Evolutionary conservation across 2,329 filamentous ascomycete species (phyloP), one percentile per base, ranked within the genome.

Genomic region (Penicillium sclerotigenum): DNA sequence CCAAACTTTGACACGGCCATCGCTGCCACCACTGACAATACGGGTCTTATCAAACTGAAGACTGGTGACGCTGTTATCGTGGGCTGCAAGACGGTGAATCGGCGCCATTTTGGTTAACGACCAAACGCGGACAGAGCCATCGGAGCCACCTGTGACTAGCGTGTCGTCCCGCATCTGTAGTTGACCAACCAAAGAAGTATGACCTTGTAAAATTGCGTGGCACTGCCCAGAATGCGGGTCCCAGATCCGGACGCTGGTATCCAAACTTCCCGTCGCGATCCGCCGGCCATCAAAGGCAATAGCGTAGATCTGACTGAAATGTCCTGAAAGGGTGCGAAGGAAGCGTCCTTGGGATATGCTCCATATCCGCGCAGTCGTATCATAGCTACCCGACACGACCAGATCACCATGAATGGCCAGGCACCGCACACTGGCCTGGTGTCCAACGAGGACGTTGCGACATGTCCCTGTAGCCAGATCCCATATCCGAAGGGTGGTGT

Each of bases 1-100:
- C 94, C 94, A 99, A 52, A 99, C 92, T 76, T 97, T 99, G 62
- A 99, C 94, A 51, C 94, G 84, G n/a, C 94, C 94, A 74, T 99
- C 94, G 67, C 90, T 96, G 47, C 94, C 95, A 65, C 94, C 94
- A 70, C 91, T 96, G 54, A 99, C 92, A 58, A 99, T 94, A 53
- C 94, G 85, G 24, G 89, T 92, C 70, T 97, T 92, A 68, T 99
- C 94, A 71, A 99, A 99, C 70, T 99, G 94, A 64, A 99, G 79
- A 73, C 91, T 97, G 1, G 94, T 99, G 51, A 99, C 94, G 71
- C 92, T 97, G 74, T 99, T 99, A 74, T 99, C 94, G 72, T 99
- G 94, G 4, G 94, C 94, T 38, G 94, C 94, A 49, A 99, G 81
- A 43, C 94, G 86, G 76, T 99, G 94, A 58, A 99, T 96, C 0